A percentile compares a stretch with the other conserved stretches of the same genome.
Evolutionary conservation across 495 filamentous ascomycete species (phyloP).

Genomic region (Clohesyomyces aquaticus): DNA sequence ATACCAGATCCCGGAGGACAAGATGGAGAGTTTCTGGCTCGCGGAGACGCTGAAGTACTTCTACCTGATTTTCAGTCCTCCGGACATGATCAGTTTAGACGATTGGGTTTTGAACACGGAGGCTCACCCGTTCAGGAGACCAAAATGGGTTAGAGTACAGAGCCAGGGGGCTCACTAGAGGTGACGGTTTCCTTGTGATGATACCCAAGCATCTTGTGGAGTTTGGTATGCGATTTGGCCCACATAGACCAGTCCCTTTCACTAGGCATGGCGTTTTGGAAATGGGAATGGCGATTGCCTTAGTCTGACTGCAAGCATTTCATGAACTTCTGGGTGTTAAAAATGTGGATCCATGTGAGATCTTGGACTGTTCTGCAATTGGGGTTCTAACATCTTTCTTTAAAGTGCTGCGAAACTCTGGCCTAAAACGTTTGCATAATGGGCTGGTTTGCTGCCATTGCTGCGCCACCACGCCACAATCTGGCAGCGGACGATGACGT

Average conservation of each 20-base stretch:
- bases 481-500: conserved; percentile 9
- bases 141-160: conserved; percentile 40
- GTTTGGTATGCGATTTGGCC: too few relatives aligned
- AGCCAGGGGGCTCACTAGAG: background rate
- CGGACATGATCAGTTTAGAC: conserved; percentile 74
- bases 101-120: conserved; percentile 74
- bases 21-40: conserved; percentile 66
- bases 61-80: conserved; percentile 74
- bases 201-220: conserved; percentile 17
- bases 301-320: too few relatives aligned
- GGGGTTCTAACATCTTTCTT: too few relatives aligned
- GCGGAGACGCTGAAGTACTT: conserved; percentile 83
- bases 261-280: too few relatives aligned
- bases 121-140: conserved; percentile 59
- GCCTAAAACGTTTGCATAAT: too few relatives aligned
- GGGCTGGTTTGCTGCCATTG: too few relatives aligned
- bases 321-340: too few relatives aligned
- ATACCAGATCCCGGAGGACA: conserved; percentile 41
- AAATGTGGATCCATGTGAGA: too few relatives aligned
- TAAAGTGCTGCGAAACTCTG: too few relatives aligned
- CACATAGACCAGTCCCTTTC: too few relatives aligned
- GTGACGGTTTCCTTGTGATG: background rate
- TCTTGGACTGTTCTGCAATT: too few relatives aligned
- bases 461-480: conserved; percentile 24
- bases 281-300: too few relatives aligned